Conservation (phyloP, 306 rosid species). For the Vicia villosa region DNA sequence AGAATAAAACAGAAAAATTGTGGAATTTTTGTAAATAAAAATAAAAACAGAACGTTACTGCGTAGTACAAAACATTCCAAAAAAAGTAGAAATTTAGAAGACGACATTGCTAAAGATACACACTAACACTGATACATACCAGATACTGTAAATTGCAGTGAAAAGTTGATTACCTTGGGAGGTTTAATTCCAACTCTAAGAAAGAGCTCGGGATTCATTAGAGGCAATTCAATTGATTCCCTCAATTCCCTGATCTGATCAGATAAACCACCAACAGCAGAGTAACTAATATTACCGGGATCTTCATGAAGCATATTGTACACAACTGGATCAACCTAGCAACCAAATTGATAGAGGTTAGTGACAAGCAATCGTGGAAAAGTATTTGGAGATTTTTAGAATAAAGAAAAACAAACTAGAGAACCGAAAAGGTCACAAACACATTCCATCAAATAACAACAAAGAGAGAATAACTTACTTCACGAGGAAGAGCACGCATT, state of each 20-base stretch:
- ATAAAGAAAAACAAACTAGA: slow-evolving; percentile 7
- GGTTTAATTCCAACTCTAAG: slow-evolving; percentile 96
- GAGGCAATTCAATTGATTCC: slow-evolving; percentile 91
- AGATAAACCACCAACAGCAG: slow-evolving; percentile 97
- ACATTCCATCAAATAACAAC: slow-evolving; percentile 27
- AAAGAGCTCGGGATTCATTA: slow-evolving; percentile 97
- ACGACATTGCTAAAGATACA: slow-evolving; percentile 4
- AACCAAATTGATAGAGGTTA: slow-evolving; percentile 35
- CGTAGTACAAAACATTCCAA: not conserved
- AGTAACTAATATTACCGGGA: slow-evolving; percentile 96
- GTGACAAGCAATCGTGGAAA: slow-evolving; percentile 6
- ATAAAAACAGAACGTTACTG: not conserved
- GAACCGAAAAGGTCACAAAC: not conserved
- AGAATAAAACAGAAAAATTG: not conserved
- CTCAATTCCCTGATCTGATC: slow-evolving; percentile 98
- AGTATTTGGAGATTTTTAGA: slow-evolving; percentile 14
- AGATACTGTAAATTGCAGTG: slow-evolving; percentile 10
- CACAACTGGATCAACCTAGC: slow-evolving; percentile 90
- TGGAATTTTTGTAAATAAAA: not conserved
- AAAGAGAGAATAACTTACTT: slow-evolving; percentile 51
- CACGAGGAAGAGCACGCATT: slow-evolving; percentile 97
- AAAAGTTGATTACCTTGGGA: slow-evolving; percentile 71
- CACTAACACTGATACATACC: not conserved
- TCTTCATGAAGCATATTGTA: slow-evolving; percentile 98
- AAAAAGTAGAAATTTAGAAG: not conserved